Conservation (phyloP, 805 yeast genomes). For the Yamadazyma takamatsuzukensis region DNA sequence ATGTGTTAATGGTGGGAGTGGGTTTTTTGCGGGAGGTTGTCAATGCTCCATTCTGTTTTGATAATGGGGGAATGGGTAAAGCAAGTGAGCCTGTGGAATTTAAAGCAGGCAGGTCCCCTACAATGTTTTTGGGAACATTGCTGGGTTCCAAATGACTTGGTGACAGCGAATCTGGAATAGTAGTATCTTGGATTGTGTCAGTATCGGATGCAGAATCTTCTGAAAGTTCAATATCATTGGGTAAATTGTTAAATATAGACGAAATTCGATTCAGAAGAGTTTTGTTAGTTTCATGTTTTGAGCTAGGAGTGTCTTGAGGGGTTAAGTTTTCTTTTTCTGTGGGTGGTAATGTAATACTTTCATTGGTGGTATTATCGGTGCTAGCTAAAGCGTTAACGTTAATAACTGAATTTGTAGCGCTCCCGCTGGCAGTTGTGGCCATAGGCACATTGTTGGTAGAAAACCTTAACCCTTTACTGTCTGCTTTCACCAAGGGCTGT, state of each 20-base stretch:
- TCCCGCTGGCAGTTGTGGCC: conserved; percentile 19
- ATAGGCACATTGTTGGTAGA: conserved; percentile 20
- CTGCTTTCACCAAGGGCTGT: conserved; percentile 37
- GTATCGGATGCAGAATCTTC: conserved; percentile 44
- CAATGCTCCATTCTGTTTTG: no score
- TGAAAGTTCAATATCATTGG: conserved; percentile 44
- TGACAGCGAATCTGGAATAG: conserved; percentile 13
- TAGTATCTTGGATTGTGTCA: conserved; percentile 25
- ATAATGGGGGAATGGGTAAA: conserved; percentile 1
- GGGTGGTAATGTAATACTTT: no score
- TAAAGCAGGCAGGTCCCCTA: not conserved
- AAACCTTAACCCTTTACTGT: conserved; percentile 29
- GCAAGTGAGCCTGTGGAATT: conserved; percentile 2
- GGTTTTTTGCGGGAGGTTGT: conserved; percentile 22
- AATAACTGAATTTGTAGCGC: conserved; percentile 31
- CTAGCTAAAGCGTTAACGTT: conserved; percentile 29
- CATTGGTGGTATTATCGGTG: conserved; percentile 9
- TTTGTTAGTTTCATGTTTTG: not conserved
- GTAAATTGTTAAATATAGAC: conserved; percentile 41
- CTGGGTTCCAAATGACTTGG: conserved; percentile 5
- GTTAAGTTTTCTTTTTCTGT: not conserved
- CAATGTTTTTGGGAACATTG: not conserved
- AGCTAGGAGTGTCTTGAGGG: not conserved
- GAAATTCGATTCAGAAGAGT: conserved; percentile 32
- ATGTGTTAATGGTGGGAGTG: conserved; percentile 23